A percentile compares a stretch with the other conserved stretches of the same genome.
These are phyloP conservation scores for Nicotiana undulata DNA, from an alignment of 257 asterid species.

Conservation along the genomic window DNA sequence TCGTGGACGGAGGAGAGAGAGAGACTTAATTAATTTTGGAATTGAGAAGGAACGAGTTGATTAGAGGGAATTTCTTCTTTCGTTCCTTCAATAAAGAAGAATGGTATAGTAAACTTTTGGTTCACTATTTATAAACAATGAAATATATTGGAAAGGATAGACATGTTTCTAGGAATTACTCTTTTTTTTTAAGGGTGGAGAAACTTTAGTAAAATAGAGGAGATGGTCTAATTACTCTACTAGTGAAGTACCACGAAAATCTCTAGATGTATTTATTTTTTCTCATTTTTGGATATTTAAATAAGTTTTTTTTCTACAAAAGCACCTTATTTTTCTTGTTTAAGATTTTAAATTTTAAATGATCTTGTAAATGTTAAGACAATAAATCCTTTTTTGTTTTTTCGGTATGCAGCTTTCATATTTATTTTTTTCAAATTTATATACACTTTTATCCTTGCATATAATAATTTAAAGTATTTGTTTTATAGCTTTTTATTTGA, in stretches of 20 bases:
- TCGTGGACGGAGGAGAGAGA: not conserved
- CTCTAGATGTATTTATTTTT: not conserved
- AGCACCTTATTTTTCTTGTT: not conserved
- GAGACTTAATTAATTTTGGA: too few species aligned
- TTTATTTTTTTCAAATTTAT: too few species aligned
- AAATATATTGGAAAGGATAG: not conserved
- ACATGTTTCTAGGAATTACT: not conserved
- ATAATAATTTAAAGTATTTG: too few species aligned
- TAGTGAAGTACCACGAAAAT: not conserved
- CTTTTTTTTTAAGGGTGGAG: not conserved
- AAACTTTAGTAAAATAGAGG: not conserved
- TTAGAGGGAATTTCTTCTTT: not conserved
- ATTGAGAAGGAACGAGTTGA: not conserved
- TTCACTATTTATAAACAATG: not conserved
- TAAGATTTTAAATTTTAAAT: not conserved
- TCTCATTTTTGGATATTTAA: not conserved
- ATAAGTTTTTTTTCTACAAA: not conserved
- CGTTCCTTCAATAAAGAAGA: not conserved
- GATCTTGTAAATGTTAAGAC: not conserved
- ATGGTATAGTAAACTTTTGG: not conserved
- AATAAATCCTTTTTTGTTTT: not conserved
- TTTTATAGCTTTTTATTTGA: too few species aligned
- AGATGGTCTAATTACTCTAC: not conserved
- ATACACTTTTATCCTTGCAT: too few species aligned
- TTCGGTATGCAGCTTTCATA: not conserved